Percentiles rank a stretch among this genome's conserved stretches.
These are phyloP conservation scores for Pyricularia sp. DNA, from an alignment of 2,329 filamentous ascomycete genomes.

Conservation along the genomic window DNA sequence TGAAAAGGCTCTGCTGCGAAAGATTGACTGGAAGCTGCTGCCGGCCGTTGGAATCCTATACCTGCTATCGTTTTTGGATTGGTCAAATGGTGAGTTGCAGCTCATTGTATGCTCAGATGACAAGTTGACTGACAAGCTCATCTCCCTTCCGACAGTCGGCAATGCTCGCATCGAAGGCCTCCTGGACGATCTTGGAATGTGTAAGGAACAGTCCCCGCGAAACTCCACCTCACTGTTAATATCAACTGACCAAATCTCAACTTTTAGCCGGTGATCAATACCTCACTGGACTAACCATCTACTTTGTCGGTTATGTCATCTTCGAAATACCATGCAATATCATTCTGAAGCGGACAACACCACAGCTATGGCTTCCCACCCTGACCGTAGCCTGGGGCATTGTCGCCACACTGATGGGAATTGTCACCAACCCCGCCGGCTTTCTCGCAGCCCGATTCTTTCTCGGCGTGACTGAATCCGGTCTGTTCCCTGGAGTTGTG, in stretches of 20 bases:
- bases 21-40: slow-evolving; percentile 40
- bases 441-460: slow-evolving; percentile 39
- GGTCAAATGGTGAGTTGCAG: slow-evolving; percentile 40
- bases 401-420: slow-evolving; percentile 40
- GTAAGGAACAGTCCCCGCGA: slow-evolving; percentile 22
- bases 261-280: slow-evolving; percentile 48
- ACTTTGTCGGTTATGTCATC: slow-evolving; percentile 52
- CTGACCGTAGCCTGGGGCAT: slow-evolving; percentile 47
- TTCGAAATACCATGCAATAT: slow-evolving; percentile 57
- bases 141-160: slow-evolving; percentile 31
- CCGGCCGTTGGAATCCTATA: slow-evolving; percentile 47
- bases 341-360: slow-evolving; percentile 50
- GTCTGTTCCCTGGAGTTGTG: slow-evolving; percentile 40
- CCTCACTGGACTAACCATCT: slow-evolving; percentile 54
- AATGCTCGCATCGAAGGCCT: slow-evolving; percentile 50
- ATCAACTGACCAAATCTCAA: slow-evolving; percentile 12
- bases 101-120: slow-evolving; percentile 20
- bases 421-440: slow-evolving; percentile 38
- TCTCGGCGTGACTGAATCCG: slow-evolving; percentile 43
- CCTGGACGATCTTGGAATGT: slow-evolving; percentile 39
- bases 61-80: slow-evolving; percentile 45
- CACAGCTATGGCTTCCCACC: slow-evolving; percentile 45
- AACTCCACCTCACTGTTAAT: slow-evolving; percentile 7
- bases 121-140: neutral
- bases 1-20: slow-evolving; percentile 49